A percentile compares a stretch with the other conserved stretches of the same genome.
Conservation (phyloP, 2,329 filamentous ascomycete species). For the Malbranchea zuffiana region DNA sequence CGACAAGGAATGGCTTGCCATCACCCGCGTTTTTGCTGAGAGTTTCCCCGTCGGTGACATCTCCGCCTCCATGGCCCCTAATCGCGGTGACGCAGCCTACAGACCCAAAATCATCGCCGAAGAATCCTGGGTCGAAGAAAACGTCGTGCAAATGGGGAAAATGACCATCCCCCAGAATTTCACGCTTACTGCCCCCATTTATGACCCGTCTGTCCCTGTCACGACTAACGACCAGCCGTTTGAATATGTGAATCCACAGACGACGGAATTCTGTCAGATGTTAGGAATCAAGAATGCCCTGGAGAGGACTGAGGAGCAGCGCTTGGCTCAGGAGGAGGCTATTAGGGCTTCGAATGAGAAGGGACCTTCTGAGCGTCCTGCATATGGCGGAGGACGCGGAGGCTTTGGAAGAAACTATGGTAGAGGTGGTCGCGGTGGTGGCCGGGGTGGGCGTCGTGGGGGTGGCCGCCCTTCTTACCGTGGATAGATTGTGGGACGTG, state of each 20-base stretch:
- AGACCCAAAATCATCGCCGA: conserved; percentile 56
- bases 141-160: conserved; percentile 53
- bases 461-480: conserved; percentile 6
- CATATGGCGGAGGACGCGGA: conserved; percentile 17
- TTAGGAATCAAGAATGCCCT: conserved; percentile 67
- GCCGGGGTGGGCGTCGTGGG: conserved; percentile 7
- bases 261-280: conserved; percentile 65
- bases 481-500: not conserved
- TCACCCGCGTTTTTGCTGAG: conserved; percentile 67
- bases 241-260: conserved; percentile 84
- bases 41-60: conserved; percentile 54
- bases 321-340: conserved; percentile 32
- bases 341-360: conserved; percentile 14
- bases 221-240: conserved; percentile 52
- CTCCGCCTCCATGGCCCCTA: conserved; percentile 41
- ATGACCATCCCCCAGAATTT: conserved; percentile 72
- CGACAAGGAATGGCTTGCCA: conserved; percentile 91
- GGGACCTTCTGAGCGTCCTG: conserved; percentile 18
- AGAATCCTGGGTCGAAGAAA: conserved; percentile 66
- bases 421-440: conserved; percentile 12
- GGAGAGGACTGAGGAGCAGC: conserved; percentile 61
- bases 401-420: conserved; percentile 8
- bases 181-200: conserved; percentile 59
- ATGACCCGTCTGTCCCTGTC: conserved; percentile 48
- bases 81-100: conserved; percentile 62